Base-by-base conservation (phyloP, 768 basidiomycete genomes). In the Pleurotus platypus region DNA sequence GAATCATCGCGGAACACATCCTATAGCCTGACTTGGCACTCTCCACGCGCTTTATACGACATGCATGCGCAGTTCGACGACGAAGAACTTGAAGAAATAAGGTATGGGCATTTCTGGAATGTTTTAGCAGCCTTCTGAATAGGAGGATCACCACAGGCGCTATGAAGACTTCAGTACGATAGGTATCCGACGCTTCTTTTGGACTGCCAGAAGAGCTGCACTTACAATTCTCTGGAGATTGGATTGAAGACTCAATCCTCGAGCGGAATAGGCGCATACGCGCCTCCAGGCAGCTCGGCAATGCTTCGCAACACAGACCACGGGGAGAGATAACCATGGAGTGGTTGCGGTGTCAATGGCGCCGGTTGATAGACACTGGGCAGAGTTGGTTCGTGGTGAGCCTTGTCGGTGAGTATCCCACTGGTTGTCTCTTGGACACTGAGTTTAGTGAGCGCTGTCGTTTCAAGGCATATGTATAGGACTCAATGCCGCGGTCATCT, bases 131-230 rank as follows among this genome's bases (percentile, higher is more conserved):
- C 18, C 7, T 6, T 27, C 20, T 13, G 9, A 9, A 30, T 9
- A n/a, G 26, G 60, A 9, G 26, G 27, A 18, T 38, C 24, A 59
- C 57, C 62, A 71, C 62, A 94, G 94, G 62, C 91, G 90, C 58
- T 96, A 95, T 75, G 90, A 95, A 70, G 94, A 97, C 74, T 97
- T 97, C 68, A 88, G 87, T 45, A 96, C 94, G 5, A 94, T 97
- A 73, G 94, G 94, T 92, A 66, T 35, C 30, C 30, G 30, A 55
- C 16, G 54, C 40, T 60, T 26, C 55, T 60, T 48, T 50, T 27
- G 57, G 49, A 55, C 56, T 57, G 61, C 56, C 47, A 48, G 22
- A 46, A 11, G 40, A 24, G 38, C 35, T 55, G 18, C 49, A 46
- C 48, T 35, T 53, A 37, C 48, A 26, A 24, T 20, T 5, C 37